Evolutionary conservation across 1,139 yeast species (phyloP).

Genomic region (Diutina ranongensis): DNA sequence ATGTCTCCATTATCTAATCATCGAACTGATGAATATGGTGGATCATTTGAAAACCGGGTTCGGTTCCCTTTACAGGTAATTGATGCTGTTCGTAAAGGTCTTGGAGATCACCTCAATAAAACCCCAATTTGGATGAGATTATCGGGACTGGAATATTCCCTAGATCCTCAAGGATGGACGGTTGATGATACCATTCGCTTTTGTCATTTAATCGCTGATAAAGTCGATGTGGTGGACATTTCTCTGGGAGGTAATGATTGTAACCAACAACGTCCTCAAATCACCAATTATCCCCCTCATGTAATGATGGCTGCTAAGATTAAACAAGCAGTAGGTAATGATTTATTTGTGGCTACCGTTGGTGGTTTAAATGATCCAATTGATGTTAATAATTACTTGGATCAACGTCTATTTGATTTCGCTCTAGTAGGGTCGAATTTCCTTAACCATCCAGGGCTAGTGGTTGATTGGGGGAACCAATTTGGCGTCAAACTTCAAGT

Average conservation of each 20-base stretch:
- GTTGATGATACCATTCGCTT: conserved; percentile 34
- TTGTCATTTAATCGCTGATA: conserved; percentile 26
- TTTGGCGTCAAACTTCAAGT: conserved; percentile 26
- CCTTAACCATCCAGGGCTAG: conserved; percentile 37
- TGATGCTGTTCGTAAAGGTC: conserved; percentile 27
- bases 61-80: conserved; percentile 45
- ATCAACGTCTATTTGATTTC: conserved; percentile 32
- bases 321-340: conserved; percentile 33
- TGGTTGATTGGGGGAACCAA: conserved; percentile 37
- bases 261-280: conserved; percentile 13
- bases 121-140: conserved; percentile 33
- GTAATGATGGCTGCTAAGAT: conserved; percentile 28
- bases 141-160: conserved; percentile 28
- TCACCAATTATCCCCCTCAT: conserved; percentile 14
- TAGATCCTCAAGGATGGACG: conserved; percentile 31
- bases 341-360: conserved; percentile 31
- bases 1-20: conserved; percentile 34
- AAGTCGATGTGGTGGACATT: conserved; percentile 38
- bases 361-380: conserved; percentile 28
- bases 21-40: conserved; percentile 60
- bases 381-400: conserved; percentile 26
- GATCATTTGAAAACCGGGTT: conserved; percentile 54
- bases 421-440: conserved; percentile 35
- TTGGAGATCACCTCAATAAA: conserved; percentile 15
- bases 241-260: conserved; percentile 42